Evolutionary conservation across 495 filamentous ascomycete genomes (phyloP).

Genomic region (Staphylotrichum tortipilum): DNA sequence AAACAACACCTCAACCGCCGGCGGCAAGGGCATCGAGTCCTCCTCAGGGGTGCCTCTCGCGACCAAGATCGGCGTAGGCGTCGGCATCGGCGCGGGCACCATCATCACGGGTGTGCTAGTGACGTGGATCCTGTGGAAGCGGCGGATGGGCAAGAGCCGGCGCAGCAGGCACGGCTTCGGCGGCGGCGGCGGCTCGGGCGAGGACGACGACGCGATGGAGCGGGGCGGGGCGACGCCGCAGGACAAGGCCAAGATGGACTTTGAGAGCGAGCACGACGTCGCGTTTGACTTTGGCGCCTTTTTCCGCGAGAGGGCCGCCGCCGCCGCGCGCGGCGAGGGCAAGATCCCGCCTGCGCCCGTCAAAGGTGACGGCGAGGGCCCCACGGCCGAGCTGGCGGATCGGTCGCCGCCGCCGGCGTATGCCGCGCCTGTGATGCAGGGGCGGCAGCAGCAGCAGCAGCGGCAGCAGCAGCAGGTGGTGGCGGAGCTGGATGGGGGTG

Average conservation of each 20-base stretch:
- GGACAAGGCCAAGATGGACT: conserved; percentile 19
- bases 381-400: not conserved
- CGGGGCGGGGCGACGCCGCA: not conserved
- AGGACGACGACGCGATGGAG: not conserved
- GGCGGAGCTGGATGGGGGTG: not conserved
- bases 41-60: not conserved
- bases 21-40: not conserved
- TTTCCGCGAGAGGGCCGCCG: not conserved
- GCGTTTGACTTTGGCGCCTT: conserved; percentile 21
- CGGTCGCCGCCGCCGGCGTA: not conserved
- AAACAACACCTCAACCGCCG: not conserved
- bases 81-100: conserved; percentile 13
- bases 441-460: not conserved
- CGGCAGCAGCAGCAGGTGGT: not conserved
- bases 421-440: too few relatives aligned
- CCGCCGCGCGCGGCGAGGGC: too few relatives aligned
- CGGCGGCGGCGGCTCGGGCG: not conserved
- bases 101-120: conserved; percentile 1
- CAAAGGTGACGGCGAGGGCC: not conserved
- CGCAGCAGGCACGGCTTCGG: not conserved
- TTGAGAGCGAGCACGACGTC: conserved; percentile 22
- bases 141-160: conserved; percentile 10
- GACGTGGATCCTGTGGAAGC: conserved; percentile 9
- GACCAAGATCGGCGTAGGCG: conserved; percentile 18
- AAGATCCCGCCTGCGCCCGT: too few relatives aligned